A percentile compares a stretch with the other conserved stretches of the same genome.
phyloP scores from a whole-genome alignment of 2,329 filamentous ascomycete genomes.

The Hansfordia pulvinata region DNA sequence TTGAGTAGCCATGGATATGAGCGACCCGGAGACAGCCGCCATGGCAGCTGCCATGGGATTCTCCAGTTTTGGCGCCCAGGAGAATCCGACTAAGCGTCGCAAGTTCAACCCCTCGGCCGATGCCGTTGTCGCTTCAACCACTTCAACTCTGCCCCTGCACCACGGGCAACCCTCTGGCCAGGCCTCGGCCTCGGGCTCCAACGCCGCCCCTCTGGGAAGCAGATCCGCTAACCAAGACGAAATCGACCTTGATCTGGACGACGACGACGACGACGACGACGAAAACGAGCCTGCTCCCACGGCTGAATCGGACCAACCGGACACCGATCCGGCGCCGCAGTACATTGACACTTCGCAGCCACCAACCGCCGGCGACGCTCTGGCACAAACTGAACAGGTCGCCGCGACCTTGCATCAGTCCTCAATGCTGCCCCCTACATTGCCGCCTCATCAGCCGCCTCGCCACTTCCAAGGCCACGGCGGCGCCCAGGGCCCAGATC shows the following conservation, averaged over 20 bases:
- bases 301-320: constrained; percentile 2
- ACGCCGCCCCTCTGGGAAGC: constrained; percentile 24
- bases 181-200: constrained; percentile 19
- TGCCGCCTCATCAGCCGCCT: no score
- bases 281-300: constrained; percentile 5
- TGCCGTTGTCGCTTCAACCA: constrained; percentile 25
- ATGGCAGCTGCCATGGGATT: constrained; percentile 64
- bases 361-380: neutral
- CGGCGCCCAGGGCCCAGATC: constrained; percentile 6
- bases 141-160: constrained; percentile 15
- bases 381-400: no score
- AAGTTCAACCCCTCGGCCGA: constrained; percentile 49
- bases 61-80: constrained; percentile 49
- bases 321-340: neutral
- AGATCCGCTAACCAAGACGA: constrained; percentile 27
- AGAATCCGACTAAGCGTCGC: constrained; percentile 46
- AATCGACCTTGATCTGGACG: constrained; percentile 27
- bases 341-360: neutral
- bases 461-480: constrained; percentile 4
- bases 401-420: no score
- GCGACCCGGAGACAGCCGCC: constrained; percentile 27
- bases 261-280: constrained; percentile 16
- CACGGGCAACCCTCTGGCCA: no score
- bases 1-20: constrained; percentile 9
- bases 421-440: no score